Base-by-base conservation (phyloP, 192 early-diverging fungal species). In the Helicostylum pulchrum region DNA sequence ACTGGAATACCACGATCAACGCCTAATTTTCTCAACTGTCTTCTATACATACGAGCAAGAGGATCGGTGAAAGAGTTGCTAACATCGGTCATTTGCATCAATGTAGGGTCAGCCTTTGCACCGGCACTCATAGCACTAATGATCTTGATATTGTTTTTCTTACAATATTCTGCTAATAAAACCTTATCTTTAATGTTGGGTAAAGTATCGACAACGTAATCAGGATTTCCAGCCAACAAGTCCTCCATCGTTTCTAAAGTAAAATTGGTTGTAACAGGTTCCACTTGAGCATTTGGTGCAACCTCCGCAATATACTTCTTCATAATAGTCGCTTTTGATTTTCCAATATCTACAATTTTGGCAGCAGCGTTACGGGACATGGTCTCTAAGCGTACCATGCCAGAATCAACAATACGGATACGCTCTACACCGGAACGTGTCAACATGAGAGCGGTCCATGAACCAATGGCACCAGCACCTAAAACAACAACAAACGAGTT, bases 91-190 rank as follows among this genome's bases (percentile, higher is more conserved):
- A 98, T 89, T 76, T 95, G 94, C 50, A 98, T 87, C 7, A 90
- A 84, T 30, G 94, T 93, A 19, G 95, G 90, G 70, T 98, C 95
- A 2, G 90, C 85, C 74, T 98, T 98, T 63, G 87, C 92, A 15
- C 96, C 96, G 4, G 95, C 90, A 7, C 92, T 93, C 91, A 95
- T 97, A 9, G 95, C 88, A 44, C 89, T 88, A 23, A 98, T 90
- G 32, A 98, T 84, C 17, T 71, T 80, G 26, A 96, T 72, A 1
- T 78, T 71, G 64, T 87, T 66, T 19, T 86, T 77, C 23, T 83
- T 78, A 74, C 96, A 98, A 72, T 89, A 94, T 44, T 86, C 80
- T 51, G 97, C 82, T 62, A 98, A 70, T 14, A 87, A 84, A 48
- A 94, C 53, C 69, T 98, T 98, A 11, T 91, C 94, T 50, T 90